Evolutionary conservation across 129 eudicot genomes (phyloP).

Genomic region (Smallanthus sonchifolius): DNA sequence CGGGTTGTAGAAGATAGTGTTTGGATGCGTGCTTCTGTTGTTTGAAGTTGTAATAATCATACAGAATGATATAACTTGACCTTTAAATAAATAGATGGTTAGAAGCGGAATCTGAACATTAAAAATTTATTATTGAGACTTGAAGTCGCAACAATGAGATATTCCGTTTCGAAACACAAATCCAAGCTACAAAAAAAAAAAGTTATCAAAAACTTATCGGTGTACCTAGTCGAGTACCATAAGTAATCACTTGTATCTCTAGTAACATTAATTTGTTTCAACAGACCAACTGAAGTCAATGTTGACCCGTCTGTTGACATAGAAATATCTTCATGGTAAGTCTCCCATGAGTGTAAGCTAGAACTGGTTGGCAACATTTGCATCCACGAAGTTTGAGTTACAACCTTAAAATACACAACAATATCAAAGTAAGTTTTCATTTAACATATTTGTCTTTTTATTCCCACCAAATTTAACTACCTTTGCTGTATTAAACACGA

Average conservation of each 20-base stretch:
- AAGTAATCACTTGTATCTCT: slow-evolving; percentile 86
- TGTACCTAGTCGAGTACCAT: slow-evolving; percentile 91
- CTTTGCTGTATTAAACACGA: slow-evolving; percentile 83
- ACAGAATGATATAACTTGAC: not conserved
- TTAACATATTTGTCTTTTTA: not conserved
- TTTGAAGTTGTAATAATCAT: not conserved
- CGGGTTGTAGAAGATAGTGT: not conserved
- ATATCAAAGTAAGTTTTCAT: not conserved
- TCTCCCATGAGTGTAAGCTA: slow-evolving; percentile 58
- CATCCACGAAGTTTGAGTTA: slow-evolving; percentile 64
- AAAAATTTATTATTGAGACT: not conserved
- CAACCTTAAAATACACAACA: slow-evolving; percentile 48
- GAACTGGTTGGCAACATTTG: slow-evolving; percentile 60
- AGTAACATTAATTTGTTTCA: slow-evolving; percentile 80
- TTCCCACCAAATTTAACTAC: slow-evolving; percentile 27
- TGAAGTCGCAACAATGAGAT: no score
- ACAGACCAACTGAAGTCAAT: slow-evolving; percentile 58
- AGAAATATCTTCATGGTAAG: slow-evolving; percentile 60
- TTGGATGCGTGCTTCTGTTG: not conserved
- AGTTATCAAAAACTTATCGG: not conserved
- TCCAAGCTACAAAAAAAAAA: not conserved
- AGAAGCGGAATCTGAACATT: not conserved
- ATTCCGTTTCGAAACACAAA: not conserved
- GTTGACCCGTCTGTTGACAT: slow-evolving; percentile 41
- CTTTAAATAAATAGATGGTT: not conserved